Evolutionary conservation across 169 alveolate species (phyloP).

Genomic region (Cryptosporidium meleagridis): DNA sequence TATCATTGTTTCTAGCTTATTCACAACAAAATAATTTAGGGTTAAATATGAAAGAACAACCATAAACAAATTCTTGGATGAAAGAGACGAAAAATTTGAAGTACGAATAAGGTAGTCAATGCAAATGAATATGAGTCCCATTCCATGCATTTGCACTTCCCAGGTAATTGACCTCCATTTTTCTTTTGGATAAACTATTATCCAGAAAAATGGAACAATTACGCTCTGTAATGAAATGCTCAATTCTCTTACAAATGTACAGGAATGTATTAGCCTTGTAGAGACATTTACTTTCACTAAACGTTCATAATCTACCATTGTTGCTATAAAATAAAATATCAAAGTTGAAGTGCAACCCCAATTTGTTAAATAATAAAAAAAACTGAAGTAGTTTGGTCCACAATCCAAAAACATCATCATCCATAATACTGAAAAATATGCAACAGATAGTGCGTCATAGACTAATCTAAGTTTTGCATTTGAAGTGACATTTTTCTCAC

Average conservation of each 20-base stretch:
- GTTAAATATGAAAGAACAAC: constrained; percentile 34
- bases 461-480: constrained; percentile 37
- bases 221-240: constrained; percentile 69
- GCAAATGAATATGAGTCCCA: constrained; percentile 58
- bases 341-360: constrained; percentile 71
- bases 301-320: constrained; percentile 50
- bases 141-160: constrained; percentile 71
- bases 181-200: constrained; percentile 71
- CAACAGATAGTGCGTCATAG: constrained; percentile 19
- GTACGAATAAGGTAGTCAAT: constrained; percentile 47
- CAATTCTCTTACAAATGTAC: constrained; percentile 52
- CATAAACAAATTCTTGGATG: constrained; percentile 23
- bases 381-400: constrained; percentile 69
- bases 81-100: constrained; percentile 55
- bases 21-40: constrained; percentile 44
- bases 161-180: constrained; percentile 56
- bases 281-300: constrained; percentile 32
- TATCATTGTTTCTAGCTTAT: constrained; percentile 52
- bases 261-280: constrained; percentile 25
- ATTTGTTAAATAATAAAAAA: constrained; percentile 63
- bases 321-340: constrained; percentile 41
- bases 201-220: constrained; percentile 71
- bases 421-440: constrained; percentile 38
- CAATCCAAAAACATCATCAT: constrained; percentile 63
- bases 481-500: background rate